phyloP scores from a whole-genome alignment of 2,329 filamentous ascomycete species.

The Penicillium sp. region DNA sequence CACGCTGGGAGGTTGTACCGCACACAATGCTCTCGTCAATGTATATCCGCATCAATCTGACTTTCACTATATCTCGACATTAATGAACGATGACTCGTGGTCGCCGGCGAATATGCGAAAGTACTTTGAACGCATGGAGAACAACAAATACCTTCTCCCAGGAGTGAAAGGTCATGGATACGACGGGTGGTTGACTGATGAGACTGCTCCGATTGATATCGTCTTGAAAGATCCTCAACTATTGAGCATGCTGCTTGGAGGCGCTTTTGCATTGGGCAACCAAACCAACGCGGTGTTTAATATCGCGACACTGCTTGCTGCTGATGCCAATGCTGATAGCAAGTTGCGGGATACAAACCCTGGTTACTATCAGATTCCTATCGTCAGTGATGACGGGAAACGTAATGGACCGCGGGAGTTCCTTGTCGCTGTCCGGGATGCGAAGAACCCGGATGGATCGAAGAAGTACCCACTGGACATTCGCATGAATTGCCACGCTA shows the following conservation, averaged over 20 bases:
- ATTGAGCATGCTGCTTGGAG: slow-evolving; percentile 47
- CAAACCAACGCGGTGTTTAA: slow-evolving; percentile 37
- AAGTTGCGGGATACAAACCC: slow-evolving; percentile 44
- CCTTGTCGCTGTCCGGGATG: slow-evolving; percentile 44
- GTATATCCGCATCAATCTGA: slow-evolving; percentile 55
- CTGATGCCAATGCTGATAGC: slow-evolving; percentile 50
- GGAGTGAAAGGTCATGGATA: too few relatives aligned
- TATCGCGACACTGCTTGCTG: slow-evolving; percentile 43
- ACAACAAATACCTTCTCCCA: too few relatives aligned
- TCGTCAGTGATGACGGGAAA: background rate
- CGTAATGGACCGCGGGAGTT: too few relatives aligned
- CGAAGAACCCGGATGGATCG: slow-evolving; percentile 25
- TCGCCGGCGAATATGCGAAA: slow-evolving; percentile 51
- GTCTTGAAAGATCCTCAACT: slow-evolving; percentile 49
- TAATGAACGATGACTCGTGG: slow-evolving; percentile 58
- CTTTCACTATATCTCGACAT: slow-evolving; percentile 50
- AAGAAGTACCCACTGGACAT: slow-evolving; percentile 51
- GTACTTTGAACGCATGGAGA: slow-evolving; percentile 49
- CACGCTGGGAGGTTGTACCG: slow-evolving; percentile 52
- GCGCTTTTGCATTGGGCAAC: slow-evolving; percentile 47
- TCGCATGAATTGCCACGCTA: slow-evolving; percentile 43
- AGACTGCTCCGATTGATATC: slow-evolving; percentile 42
- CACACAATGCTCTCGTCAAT: slow-evolving; percentile 57
- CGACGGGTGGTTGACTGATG: slow-evolving; percentile 17
- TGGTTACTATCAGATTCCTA: slow-evolving; percentile 25